Evolutionary conservation across 2,329 filamentous ascomycete genomes (phyloP).

Genomic region (Mycogone perniciosa): DNA sequence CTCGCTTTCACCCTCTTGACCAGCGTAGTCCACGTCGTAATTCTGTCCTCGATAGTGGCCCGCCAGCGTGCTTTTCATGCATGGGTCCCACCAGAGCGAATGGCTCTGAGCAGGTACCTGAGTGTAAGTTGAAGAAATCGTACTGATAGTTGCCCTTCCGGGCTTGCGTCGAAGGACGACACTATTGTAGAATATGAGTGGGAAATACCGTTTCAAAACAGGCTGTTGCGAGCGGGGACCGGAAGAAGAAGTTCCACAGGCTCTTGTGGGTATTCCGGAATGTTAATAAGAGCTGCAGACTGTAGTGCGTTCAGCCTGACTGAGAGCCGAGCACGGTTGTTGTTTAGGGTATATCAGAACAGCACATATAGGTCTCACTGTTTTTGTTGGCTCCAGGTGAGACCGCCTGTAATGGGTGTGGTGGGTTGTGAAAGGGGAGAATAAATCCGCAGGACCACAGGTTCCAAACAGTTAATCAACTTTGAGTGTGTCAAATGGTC

Average conservation of each 20-base stretch:
- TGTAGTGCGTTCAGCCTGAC: background rate
- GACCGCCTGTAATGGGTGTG: background rate
- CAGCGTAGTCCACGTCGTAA: conserved; percentile 70
- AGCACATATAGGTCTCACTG: conserved; percentile 1
- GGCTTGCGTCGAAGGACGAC: conserved; percentile 38
- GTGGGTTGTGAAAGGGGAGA: background rate
- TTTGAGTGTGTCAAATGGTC: no score
- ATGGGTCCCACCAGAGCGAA: conserved; percentile 72
- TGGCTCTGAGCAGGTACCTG: conserved; percentile 67
- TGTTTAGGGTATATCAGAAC: background rate
- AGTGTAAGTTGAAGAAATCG: conserved; percentile 53
- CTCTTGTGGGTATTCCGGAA: background rate
- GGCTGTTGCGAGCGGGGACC: background rate
- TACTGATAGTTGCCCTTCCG: conserved; percentile 47
- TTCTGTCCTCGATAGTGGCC: conserved; percentile 66
- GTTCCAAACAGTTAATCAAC: background rate
- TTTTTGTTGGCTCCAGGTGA: background rate
- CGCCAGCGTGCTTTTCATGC: conserved; percentile 65
- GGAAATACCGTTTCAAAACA: conserved; percentile 14
- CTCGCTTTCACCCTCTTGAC: conserved; percentile 59
- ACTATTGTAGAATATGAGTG: conserved; percentile 10
- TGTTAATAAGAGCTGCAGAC: background rate
- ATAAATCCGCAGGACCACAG: background rate
- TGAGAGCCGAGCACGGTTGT: background rate
- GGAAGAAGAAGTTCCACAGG: background rate